Evolutionary conservation across 257 asterid genomes (phyloP).

Genomic region (Apocynum venetum): DNA sequence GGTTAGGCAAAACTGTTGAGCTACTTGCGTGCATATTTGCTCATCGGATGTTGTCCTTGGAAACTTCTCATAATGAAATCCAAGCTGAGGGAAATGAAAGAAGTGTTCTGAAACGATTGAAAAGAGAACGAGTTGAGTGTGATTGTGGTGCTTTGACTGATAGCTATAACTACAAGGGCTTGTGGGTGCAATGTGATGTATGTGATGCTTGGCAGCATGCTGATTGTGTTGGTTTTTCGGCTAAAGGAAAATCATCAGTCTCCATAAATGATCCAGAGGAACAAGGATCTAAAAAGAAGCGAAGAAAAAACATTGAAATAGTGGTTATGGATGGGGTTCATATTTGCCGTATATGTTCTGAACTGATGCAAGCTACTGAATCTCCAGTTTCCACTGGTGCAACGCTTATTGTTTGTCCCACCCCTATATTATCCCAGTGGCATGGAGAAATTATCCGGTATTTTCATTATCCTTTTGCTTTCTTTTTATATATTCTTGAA

Average conservation of each 20-base stretch:
- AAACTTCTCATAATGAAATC: conserved; percentile 32
- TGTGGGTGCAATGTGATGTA: conserved; percentile 95
- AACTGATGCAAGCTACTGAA: conserved; percentile 77
- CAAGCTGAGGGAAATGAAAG: conserved; percentile 38
- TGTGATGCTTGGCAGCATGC: conserved; percentile 99
- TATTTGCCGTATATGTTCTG: conserved; percentile 71
- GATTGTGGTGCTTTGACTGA: conserved; percentile 88
- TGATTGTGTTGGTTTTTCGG: conserved; percentile 87
- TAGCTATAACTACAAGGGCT: conserved; percentile 67
- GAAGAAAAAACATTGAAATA: conserved; percentile 41
- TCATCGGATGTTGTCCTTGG: conserved; percentile 67
- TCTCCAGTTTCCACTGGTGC: conserved; percentile 86
- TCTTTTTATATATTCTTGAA: conserved; percentile 10
- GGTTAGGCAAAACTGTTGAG: conserved; percentile 97
- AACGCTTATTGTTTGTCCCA: conserved; percentile 96
- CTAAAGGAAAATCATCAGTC: conserved; percentile 38
- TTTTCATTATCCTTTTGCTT: conserved; percentile 28
- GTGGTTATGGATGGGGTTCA: conserved; percentile 59
- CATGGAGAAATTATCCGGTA: conserved; percentile 97
- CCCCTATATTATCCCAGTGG: conserved; percentile 98
- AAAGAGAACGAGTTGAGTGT: conserved; percentile 93
- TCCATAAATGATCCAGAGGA: conserved; percentile 29
- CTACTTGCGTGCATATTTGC: conserved; percentile 79
- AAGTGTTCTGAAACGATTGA: conserved; percentile 56
- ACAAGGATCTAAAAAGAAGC: conserved; percentile 20